Conservation (phyloP, 1,139 yeast species). For the Pichia sp. region DNA sequence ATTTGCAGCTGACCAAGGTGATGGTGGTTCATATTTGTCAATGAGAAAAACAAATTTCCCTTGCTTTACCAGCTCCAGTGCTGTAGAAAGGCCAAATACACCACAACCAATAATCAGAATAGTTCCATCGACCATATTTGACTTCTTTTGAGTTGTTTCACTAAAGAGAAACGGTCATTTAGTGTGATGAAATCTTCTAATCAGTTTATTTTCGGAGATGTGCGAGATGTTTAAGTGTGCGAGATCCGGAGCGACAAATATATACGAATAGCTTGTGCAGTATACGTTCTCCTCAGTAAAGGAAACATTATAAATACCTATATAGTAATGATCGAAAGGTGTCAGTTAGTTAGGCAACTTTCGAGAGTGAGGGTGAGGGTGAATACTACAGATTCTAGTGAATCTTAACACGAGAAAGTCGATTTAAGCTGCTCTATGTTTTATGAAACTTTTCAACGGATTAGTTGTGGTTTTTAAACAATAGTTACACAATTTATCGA, state of each 20-base stretch:
- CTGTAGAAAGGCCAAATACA: constrained; percentile 36
- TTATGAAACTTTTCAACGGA: background rate
- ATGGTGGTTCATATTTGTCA: constrained; percentile 39
- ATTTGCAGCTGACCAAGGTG: constrained; percentile 44
- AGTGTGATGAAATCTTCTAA: background rate
- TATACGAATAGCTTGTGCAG: too few species aligned
- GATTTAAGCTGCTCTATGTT: background rate
- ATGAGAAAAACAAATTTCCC: constrained; percentile 30
- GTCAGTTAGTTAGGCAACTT: too few species aligned
- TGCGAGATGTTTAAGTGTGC: too few species aligned
- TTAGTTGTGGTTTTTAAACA: background rate
- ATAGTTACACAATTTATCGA: background rate
- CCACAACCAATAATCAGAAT: constrained; percentile 31
- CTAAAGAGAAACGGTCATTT: too few species aligned
- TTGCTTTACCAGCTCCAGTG: constrained; percentile 27
- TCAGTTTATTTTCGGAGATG: background rate
- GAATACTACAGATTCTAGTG: too few species aligned
- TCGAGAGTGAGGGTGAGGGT: too few species aligned
- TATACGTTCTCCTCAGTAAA: too few species aligned
- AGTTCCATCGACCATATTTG: constrained; percentile 10
- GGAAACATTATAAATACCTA: too few species aligned
- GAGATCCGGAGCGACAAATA: too few species aligned
- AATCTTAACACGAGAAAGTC: too few species aligned
- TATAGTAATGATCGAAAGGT: too few species aligned
- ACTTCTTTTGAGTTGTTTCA: too few species aligned